Evolutionary conservation across 139 green algal genomes (phyloP).

Genomic region (Chlorella sp.): DNA sequence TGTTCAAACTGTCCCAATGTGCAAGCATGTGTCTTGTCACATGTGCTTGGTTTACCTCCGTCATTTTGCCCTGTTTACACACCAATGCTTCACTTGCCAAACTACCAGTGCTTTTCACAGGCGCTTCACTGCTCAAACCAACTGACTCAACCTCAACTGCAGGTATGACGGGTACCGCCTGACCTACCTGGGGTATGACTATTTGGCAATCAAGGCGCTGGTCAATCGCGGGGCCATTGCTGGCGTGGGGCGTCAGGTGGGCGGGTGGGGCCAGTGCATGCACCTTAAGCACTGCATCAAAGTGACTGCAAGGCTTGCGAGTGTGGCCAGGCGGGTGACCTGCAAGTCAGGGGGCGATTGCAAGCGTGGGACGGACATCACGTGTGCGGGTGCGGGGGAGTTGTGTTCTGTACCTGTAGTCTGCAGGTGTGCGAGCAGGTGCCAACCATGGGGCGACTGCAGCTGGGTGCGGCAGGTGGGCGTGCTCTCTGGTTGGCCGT

Average conservation of each 20-base stretch:
- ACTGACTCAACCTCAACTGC: neutral
- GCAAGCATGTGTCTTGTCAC: neutral
- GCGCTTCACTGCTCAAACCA: neutral
- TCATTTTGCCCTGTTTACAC: too few relatives aligned
- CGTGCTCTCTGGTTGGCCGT: too few relatives aligned
- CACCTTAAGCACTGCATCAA: neutral
- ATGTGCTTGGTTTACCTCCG: too few relatives aligned
- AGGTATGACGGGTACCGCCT: conserved; percentile 95
- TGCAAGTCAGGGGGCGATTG: neutral
- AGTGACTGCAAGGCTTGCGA: conserved; percentile 34
- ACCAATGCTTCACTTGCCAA: neutral
- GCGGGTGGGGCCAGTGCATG: neutral
- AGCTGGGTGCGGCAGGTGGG: too few relatives aligned
- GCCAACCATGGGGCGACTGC: too few relatives aligned
- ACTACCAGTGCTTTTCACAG: neutral
- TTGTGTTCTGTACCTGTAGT: too few relatives aligned
- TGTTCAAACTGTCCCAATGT: too few relatives aligned
- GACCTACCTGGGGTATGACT: conserved; percentile 97
- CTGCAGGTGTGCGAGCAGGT: too few relatives aligned
- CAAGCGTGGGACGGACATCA: too few relatives aligned
- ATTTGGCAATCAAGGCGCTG: conserved; percentile 92
- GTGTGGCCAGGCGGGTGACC: neutral
- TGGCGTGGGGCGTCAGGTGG: conserved; percentile 82
- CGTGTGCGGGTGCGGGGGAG: too few relatives aligned
- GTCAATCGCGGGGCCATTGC: conserved; percentile 81